A percentile compares a stretch with the other conserved stretches of the same genome.
Evolutionary conservation across 768 basidiomycete genomes (phyloP).

Genomic region (Tulasnella sp.): DNA sequence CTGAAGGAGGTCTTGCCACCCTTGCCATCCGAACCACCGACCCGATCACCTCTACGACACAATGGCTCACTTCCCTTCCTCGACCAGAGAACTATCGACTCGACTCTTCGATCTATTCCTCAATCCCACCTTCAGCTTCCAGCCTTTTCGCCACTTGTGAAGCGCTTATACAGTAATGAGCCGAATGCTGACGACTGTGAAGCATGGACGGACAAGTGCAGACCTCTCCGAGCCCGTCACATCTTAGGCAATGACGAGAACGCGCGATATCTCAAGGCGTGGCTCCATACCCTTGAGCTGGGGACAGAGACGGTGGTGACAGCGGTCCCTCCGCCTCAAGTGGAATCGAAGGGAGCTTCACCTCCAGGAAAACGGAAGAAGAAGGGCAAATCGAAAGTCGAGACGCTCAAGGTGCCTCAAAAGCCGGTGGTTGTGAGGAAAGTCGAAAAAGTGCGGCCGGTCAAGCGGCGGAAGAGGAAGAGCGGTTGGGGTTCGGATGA

Average conservation of each 20-base stretch:
- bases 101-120: not conserved
- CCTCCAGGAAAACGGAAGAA: not conserved
- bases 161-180: not conserved
- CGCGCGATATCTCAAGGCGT: conserved; percentile 61
- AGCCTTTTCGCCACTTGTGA: not conserved
- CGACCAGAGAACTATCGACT: not conserved
- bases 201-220: conserved; percentile 66
- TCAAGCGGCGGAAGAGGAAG: conserved; percentile 10
- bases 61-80: not conserved
- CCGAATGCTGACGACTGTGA: conserved; percentile 19
- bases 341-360: not conserved
- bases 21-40: not conserved
- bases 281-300: conserved; percentile 62
- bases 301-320: conserved; percentile 28
- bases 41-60: not conserved
- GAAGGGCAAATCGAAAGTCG: conserved; percentile 16
- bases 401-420: conserved; percentile 21
- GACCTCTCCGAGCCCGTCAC: conserved; percentile 58
- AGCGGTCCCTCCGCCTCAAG: not conserved
- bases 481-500: conserved; percentile 24
- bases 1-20: not conserved
- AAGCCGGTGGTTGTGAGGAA: conserved; percentile 8
- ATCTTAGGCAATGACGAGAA: conserved; percentile 67
- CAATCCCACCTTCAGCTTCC: not conserved
- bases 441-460: conserved; percentile 6